A percentile compares a stretch with the other conserved stretches of the same genome.
Evolutionary conservation across 2,329 filamentous ascomycete genomes (phyloP).

Genomic region (Grosmannia clavigera): DNA sequence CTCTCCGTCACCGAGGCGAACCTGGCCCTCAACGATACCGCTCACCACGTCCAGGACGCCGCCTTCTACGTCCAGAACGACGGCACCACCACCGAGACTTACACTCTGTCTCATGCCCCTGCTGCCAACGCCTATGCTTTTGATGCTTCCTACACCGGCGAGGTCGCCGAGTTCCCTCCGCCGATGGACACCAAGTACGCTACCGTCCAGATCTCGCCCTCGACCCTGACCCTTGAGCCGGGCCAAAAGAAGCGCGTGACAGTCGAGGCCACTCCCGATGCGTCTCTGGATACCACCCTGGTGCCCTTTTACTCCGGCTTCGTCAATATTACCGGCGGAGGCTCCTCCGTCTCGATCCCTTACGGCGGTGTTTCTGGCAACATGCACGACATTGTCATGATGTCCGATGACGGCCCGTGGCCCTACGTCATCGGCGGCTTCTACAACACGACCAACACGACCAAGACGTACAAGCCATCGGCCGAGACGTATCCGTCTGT

Average conservation of each 20-base stretch:
- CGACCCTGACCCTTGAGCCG: neutral
- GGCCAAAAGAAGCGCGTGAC: constrained; percentile 25
- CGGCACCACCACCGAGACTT: constrained; percentile 34
- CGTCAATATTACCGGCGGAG: constrained; percentile 30
- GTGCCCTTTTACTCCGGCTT: constrained; percentile 37
- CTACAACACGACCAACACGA: neutral
- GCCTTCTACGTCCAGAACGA: constrained; percentile 46
- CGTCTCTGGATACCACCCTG: constrained; percentile 22
- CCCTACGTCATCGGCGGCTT: neutral
- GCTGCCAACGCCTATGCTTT: constrained; percentile 44
- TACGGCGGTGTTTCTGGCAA: constrained; percentile 23
- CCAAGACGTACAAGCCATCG: neutral
- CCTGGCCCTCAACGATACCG: constrained; percentile 52
- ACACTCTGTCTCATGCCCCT: constrained; percentile 36
- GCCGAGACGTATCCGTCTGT: neutral
- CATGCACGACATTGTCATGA: constrained; percentile 15
- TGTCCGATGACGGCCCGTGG: neutral
- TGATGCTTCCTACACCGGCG: constrained; percentile 10
- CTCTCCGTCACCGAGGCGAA: constrained; percentile 37
- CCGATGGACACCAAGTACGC: neutral
- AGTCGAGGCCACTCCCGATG: constrained; percentile 31
- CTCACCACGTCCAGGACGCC: constrained; percentile 34
- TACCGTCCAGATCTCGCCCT: neutral
- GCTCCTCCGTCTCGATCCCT: constrained; percentile 24
- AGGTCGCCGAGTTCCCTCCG: neutral